Base-by-base conservation (phyloP, 805 yeast genomes). In the Vanderwaltozyma tropicalis region DNA sequence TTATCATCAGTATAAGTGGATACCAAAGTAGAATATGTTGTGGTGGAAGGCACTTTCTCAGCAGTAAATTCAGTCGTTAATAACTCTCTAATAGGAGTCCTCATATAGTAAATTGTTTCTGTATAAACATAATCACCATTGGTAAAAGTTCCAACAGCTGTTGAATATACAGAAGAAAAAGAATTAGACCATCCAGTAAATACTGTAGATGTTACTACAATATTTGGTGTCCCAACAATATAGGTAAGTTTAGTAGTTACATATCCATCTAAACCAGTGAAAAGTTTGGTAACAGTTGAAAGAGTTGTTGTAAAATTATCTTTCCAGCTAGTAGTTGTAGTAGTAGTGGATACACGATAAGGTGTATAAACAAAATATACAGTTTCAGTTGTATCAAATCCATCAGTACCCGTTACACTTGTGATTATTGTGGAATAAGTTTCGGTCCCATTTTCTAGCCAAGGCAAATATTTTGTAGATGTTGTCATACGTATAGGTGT, bases 321-420 rank as follows among this genome's bases (percentile, higher is more conserved):
- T 30, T 17, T 26, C 31, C 34, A 30, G 4, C 25, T 19, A 14
- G 33, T 25, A 10, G 28, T 29, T 3, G 21, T 15, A 6, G 28
- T 35, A 9, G 28, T 20, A 2, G 17, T 24, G 4, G 20, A 5
- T 2, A 17, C 25, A 24, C 28, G 28, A 30, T 29, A 26, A 18
- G 44, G 44, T 29, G 38, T 35, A 11, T 34, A 38, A 18, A 41
- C 44, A 20, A 18, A 31, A 28, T 32, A 32, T 21, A 42, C 15
- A 16, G 31, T 34, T 24, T 38, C 39, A 5, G 31, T 33, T 8
- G 36, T 33, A 10, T 12, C 18, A 3, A 7, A 13, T 4, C 43
- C 43, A 28, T 40, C 43, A 24, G 32, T 18, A 13, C 43, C 43
- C 8, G 38, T 22, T 24, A 34, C 14, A 2, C 40, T 38, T 13